phyloP scores from a whole-genome alignment of 768 basidiomycete species.

The Lentinus brumalis region DNA sequence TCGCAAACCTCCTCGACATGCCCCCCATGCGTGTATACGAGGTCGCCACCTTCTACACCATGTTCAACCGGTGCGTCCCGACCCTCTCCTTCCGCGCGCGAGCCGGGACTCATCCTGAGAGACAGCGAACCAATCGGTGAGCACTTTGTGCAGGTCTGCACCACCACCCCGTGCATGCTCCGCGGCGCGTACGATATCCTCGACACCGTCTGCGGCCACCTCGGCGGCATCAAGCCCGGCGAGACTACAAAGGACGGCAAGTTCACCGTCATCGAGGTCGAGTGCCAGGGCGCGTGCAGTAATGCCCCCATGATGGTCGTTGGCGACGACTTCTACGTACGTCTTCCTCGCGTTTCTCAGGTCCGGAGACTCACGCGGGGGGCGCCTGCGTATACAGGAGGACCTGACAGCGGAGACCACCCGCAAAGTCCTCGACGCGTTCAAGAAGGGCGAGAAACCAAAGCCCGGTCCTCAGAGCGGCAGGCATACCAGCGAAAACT shows the following conservation, averaged over 20 bases:
- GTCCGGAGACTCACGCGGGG: no score
- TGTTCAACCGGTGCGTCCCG: conserved; percentile 89
- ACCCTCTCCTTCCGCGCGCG: background rate
- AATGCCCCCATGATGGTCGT: conserved; percentile 98
- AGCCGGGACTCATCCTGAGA: background rate
- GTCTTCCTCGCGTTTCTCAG: conserved; percentile 28
- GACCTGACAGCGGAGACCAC: conserved; percentile 79
- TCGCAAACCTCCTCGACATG: conserved; percentile 91
- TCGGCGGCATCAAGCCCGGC: conserved; percentile 83
- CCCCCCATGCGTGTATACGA: conserved; percentile 99
- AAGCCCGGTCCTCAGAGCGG: conserved; percentile 94
- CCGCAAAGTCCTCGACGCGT: conserved; percentile 76
- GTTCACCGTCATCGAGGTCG: conserved; percentile 97
- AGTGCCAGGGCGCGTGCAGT: conserved; percentile 97
- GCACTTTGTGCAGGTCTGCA: conserved; percentile 97
- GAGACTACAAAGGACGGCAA: conserved; percentile 95
- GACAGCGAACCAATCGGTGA: conserved; percentile 88
- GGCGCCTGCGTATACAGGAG: conserved; percentile 52
- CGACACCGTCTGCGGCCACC: conserved; percentile 77
- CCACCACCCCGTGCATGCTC: conserved; percentile 98
- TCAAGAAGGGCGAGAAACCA: conserved; percentile 81
- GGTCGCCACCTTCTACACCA: conserved; percentile 99
- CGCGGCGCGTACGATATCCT: conserved; percentile 90
- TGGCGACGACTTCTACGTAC: conserved; percentile 94
- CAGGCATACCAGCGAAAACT: conserved; percentile 88